phyloP scores from a whole-genome alignment of 495 filamentous ascomycete species.

The Aspergillus biplanus region DNA sequence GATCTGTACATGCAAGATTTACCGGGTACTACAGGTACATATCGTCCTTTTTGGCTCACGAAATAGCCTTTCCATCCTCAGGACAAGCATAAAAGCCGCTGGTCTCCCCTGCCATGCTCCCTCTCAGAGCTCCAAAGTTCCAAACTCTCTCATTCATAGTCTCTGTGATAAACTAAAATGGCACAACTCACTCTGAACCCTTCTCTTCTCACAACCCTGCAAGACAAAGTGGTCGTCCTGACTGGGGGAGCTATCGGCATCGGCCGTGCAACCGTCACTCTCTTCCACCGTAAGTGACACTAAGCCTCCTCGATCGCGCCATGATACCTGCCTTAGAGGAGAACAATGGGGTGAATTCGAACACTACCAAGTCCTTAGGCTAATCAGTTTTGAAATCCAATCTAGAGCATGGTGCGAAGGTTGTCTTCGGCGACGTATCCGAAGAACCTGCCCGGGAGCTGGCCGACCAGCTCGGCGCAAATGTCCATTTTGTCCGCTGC shows the following conservation, averaged over 20 bases:
- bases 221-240: conserved; percentile 16
- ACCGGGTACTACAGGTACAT: no score
- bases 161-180: neutral
- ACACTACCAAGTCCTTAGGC: neutral
- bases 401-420: conserved; percentile 10
- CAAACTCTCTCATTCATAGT: neutral
- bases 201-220: conserved; percentile 1
- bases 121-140: neutral
- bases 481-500: conserved; percentile 11
- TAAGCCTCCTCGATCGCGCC: no score
- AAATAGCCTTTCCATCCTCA: no score
- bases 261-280: conserved; percentile 8
- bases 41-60: no score
- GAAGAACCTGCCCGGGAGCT: neutral
- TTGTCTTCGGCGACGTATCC: conserved; percentile 13
- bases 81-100: neutral
- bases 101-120: neutral
- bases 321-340: neutral
- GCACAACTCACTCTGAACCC: conserved; percentile 7
- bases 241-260: conserved; percentile 15
- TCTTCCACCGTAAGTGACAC: conserved; percentile 12
- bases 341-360: neutral
- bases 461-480: neutral
- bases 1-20: no score
- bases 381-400: neutral